These are phyloP conservation scores for Spinacia oleracea DNA, from an alignment of 179 eudicot species.

Conservation along the genomic window DNA sequence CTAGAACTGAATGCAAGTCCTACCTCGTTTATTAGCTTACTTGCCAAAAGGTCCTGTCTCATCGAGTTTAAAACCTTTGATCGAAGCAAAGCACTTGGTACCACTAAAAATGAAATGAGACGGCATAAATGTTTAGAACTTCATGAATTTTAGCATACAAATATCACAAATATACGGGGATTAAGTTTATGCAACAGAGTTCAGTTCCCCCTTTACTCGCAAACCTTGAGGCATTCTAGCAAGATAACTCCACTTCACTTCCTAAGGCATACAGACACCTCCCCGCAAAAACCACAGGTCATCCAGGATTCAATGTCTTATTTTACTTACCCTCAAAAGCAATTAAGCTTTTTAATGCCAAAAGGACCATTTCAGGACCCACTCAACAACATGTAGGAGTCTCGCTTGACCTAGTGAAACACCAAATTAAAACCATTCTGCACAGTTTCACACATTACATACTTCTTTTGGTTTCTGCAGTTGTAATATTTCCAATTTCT, in stretches of 20 bases:
- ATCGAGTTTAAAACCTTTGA: too few species aligned
- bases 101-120: neutral
- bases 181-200: conserved; percentile 12
- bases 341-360: conserved; percentile 15
- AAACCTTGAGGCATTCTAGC: conserved; percentile 9
- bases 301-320: conserved; percentile 14
- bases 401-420: conserved; percentile 20
- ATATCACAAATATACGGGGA: conserved; percentile 22
- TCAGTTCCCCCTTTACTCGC: conserved; percentile 12
- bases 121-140: conserved; percentile 11
- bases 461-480: conserved; percentile 25
- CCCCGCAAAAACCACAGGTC: conserved; percentile 4
- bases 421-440: conserved; percentile 29
- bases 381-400: conserved; percentile 21
- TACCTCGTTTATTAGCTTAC: too few species aligned
- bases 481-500: conserved; percentile 24
- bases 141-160: conserved; percentile 20
- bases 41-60: too few species aligned
- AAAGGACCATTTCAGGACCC: conserved; percentile 22
- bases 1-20: too few species aligned
- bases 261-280: neutral
- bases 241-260: conserved; percentile 3
- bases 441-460: conserved; percentile 45
- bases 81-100: too few species aligned
- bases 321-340: conserved; percentile 14